Evolutionary conservation across 106 monocot species (phyloP), one percentile per base, ranked within the genome.

Genomic region (Allium sativum): DNA sequence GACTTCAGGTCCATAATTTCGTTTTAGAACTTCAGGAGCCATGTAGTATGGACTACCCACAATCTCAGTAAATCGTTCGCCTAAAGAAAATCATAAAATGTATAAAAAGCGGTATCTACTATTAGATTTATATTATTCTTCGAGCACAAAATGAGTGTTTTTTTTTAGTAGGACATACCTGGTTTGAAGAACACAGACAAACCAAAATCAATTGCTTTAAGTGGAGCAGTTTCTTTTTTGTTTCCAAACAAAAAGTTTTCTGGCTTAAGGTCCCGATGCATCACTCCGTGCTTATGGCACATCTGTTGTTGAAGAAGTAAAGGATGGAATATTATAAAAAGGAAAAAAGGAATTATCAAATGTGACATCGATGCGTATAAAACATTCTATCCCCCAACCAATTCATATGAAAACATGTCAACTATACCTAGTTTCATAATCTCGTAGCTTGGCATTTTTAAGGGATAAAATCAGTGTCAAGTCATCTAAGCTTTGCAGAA

Each of bases 41-140:
- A 83, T 83, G 66, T 83, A 83, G 65, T 83, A 83, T 11, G 83
- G 83, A 53, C 78, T 78, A 22, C 83, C 83, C 0, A 83, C 83
- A 65, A 83, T 79, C 69, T 83, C 83, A 42, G 54, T 61, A 62
- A 83, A 83, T 12, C 72, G 54, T 11, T 78, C 68, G 10, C 83
- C 82, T 82, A 40, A 21, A 6, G 55, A 42, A 7, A 45, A 62
- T 21, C 19, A 20, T 3, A 22, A 1, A 62, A 7, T 21, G 18
- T 50, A 12, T 12, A 50, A 50, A 50, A 50, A 50, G 15, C 15
- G 48, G 48, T 31, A 31, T 31, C 31, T 31, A 31, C 31, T 31
- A 31, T 31, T 31, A 31, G 5, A 31, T 31, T 31, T 31, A 31
- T 31, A 31, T 61, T 45, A 48, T 5, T 62, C 12, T 45, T 21